Percentiles rank a stretch among this genome's conserved stretches.
Conservation (phyloP, 2,329 filamentous ascomycete genomes). For the Fusarium longipes region DNA sequence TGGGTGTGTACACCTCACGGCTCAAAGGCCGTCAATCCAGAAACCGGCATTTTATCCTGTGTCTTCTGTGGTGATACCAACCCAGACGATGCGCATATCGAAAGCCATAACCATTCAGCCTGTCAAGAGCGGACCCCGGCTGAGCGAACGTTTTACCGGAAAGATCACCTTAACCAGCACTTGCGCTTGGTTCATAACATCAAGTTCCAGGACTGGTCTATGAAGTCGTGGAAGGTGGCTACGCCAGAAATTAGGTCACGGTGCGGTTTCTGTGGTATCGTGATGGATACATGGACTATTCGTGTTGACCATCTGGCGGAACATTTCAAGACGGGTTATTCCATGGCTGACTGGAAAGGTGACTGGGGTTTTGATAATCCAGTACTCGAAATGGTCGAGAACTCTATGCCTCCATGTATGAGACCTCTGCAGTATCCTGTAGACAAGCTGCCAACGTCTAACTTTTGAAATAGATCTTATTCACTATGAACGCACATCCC, state of each 20-base stretch:
- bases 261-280: conserved; percentile 73
- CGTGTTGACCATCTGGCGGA: conserved; percentile 73
- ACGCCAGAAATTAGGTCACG: conserved; percentile 71
- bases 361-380: conserved; percentile 74
- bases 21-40: conserved; percentile 65
- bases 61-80: conserved; percentile 69
- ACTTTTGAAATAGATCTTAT: conserved; percentile 68
- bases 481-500: conserved; percentile 69
- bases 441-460: conserved; percentile 54
- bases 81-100: conserved; percentile 66
- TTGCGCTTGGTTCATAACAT: conserved; percentile 70
- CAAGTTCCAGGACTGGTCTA: conserved; percentile 73
- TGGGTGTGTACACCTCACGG: conserved; percentile 74
- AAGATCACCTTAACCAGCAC: conserved; percentile 75
- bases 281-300: conserved; percentile 70
- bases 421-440: conserved; percentile 52
- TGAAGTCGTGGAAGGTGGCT: conserved; percentile 70
- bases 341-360: conserved; percentile 77
- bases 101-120: conserved; percentile 68
- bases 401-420: conserved; percentile 74
- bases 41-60: conserved; percentile 67
- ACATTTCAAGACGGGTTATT: conserved; percentile 73
- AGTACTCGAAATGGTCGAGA: conserved; percentile 72
- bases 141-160: conserved; percentile 74
- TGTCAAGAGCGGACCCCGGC: conserved; percentile 73